These are phyloP conservation scores for Asterella californica DNA, from an alignment of 225 moss, liverwort and hornwort species.

Conservation along the genomic window DNA sequence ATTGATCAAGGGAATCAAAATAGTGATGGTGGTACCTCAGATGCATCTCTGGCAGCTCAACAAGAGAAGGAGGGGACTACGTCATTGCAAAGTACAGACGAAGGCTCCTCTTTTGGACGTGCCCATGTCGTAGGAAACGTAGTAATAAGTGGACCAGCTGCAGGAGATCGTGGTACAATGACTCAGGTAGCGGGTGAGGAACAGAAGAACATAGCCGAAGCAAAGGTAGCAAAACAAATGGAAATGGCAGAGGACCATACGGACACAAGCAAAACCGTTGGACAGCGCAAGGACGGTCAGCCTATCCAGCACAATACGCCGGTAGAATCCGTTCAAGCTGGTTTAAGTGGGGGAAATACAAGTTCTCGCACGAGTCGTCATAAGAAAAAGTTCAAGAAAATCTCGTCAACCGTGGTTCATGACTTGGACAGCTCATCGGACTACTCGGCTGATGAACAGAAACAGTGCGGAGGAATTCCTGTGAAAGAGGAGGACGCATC, in stretches of 20 bases:
- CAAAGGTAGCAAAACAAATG: neutral
- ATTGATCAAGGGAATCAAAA: neutral
- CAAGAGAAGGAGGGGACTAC: conserved; percentile 12
- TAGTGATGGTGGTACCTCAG: conserved; percentile 12
- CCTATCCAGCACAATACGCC: conserved; percentile 49
- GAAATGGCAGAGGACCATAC: neutral
- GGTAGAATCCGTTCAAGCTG: conserved; percentile 28
- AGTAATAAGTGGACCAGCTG: neutral
- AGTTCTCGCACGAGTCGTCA: conserved; percentile 20
- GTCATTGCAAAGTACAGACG: neutral
- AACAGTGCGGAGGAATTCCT: conserved; percentile 28
- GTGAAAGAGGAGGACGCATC: conserved; percentile 48
- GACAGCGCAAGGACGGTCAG: conserved; percentile 33
- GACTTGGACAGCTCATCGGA: conserved; percentile 43
- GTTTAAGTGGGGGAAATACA: conserved; percentile 29
- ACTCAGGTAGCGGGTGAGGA: conserved; percentile 1
- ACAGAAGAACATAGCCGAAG: neutral
- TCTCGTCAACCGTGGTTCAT: conserved; percentile 30
- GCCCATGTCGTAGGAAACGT: conserved; percentile 1
- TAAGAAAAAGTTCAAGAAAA: conserved; percentile 38
- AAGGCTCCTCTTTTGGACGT: neutral
- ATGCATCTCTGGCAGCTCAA: conserved; percentile 13
- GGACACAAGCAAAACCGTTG: conserved; percentile 16
- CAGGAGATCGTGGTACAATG: neutral
- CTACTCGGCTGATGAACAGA: conserved; percentile 44